phyloP scores from a whole-genome alignment of 192 early-diverging fungal genomes.

The Chytriomyces sp. region DNA sequence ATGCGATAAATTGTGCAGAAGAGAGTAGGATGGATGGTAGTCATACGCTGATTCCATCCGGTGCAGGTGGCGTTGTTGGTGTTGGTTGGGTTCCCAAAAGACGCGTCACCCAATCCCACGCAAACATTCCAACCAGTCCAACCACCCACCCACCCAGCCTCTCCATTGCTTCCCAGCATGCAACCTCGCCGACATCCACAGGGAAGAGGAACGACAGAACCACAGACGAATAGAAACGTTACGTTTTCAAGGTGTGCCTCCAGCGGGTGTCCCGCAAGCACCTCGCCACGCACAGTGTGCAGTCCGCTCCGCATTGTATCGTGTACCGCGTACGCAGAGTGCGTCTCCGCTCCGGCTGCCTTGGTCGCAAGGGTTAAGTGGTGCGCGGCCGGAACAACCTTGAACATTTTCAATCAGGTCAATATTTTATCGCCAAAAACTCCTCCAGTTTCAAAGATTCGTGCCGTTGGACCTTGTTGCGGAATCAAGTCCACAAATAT shows the following conservation, averaged over 20 bases:
- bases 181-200: background rate
- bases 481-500: no score
- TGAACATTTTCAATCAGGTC: no score
- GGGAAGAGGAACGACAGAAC: background rate
- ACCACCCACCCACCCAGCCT: no score
- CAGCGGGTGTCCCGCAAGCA: constrained; percentile 74
- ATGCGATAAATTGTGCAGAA: background rate
- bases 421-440: no score
- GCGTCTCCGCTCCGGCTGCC: constrained; percentile 43
- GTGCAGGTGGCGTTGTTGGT: no score
- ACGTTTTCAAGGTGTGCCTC: constrained; percentile 75
- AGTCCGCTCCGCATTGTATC: constrained; percentile 81
- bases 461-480: no score
- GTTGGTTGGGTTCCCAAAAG: no score
- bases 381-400: constrained; percentile 27
- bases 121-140: no score
- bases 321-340: constrained; percentile 72
- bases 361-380: constrained; percentile 3
- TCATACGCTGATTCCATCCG: background rate
- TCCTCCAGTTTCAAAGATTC: no score
- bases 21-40: background rate
- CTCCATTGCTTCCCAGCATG: background rate
- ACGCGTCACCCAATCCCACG: no score
- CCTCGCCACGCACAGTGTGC: constrained; percentile 61
- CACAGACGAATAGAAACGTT: no score